A percentile compares a stretch with the other conserved stretches of the same genome.
phyloP scores from a whole-genome alignment of 345 rosid species.

The Theobroma cacao region DNA sequence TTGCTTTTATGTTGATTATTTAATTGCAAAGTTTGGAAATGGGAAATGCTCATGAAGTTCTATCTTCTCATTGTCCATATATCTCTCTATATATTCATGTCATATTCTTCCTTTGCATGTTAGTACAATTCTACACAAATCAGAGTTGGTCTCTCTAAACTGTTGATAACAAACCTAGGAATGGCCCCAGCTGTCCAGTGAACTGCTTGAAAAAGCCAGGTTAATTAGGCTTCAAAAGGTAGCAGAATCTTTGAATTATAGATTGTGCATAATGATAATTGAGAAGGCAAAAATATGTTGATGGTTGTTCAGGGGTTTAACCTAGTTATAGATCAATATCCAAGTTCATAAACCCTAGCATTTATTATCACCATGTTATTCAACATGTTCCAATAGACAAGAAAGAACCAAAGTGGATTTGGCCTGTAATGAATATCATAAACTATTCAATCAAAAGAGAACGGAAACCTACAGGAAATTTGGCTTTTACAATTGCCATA shows the following conservation, averaged over 20 bases:
- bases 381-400: not conserved
- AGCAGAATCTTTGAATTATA: not conserved
- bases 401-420: not conserved
- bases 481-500: not conserved
- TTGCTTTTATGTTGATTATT: not conserved
- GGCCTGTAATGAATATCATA: not conserved
- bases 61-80: not conserved
- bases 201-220: not conserved
- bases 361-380: not conserved
- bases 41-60: not conserved
- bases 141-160: not conserved
- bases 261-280: not conserved
- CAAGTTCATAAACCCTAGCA: not conserved
- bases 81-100: not conserved
- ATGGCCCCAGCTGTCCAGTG: not conserved
- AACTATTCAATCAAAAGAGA: not conserved
- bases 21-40: not conserved
- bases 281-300: not conserved
- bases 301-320: not conserved
- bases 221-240: not conserved
- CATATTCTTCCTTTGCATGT: not conserved
- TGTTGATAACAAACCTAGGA: not conserved
- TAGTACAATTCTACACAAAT: not conserved
- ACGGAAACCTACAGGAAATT: not conserved
- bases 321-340: not conserved